Base-by-base conservation (phyloP, 768 basidiomycete genomes). In the Daedalea quercina region DNA sequence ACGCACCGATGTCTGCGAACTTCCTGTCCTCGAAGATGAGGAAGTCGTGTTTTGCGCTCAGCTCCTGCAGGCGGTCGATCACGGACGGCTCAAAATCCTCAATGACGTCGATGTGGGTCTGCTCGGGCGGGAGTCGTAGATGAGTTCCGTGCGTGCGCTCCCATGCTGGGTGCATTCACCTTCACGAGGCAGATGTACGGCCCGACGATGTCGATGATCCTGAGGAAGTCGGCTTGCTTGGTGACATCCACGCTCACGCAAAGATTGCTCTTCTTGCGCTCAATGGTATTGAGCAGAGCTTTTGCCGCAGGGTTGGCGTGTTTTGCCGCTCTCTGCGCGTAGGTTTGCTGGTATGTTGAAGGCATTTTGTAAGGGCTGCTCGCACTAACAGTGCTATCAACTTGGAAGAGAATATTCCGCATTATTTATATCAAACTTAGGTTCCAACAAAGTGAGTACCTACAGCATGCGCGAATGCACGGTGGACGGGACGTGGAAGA, bases 1-100 rank as follows among this genome's bases (percentile, higher is more conserved):
- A 60, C 79, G 62, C 57, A 94, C 95, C 95, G 49, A 99, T 98
- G 69, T 99, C 96, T 3, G 96, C 95, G 63, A 99, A 99, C 69
- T 99, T 99, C 58, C 96, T 78, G 73, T 99, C 96, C 72, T 98
- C 96, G 61, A 98, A 99, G 61, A 97, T 94, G 49, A 95, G 68
- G 72, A 98, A 99, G 63, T 96, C 91, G 57, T 96, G 83, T 65
- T 88, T 85, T 44, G 69, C 63, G 63, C 86, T 84, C 7, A 98
- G 80, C 33, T 75, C 74, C 54, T 82, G 77, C 40, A 99, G 75
- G 42, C 77, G 74, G 40, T 81, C 73, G 52, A 94, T 80, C 44
- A 97, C 69, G 7, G 76, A 77, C 9, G 72, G 68, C 43, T 93
- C 82, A 67, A 93, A 98, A 70, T 98, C 94, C 60, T 93, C 87